phyloP scores from a whole-genome alignment of 805 yeast genomes.

The Suhomyces kilbournensis region DNA sequence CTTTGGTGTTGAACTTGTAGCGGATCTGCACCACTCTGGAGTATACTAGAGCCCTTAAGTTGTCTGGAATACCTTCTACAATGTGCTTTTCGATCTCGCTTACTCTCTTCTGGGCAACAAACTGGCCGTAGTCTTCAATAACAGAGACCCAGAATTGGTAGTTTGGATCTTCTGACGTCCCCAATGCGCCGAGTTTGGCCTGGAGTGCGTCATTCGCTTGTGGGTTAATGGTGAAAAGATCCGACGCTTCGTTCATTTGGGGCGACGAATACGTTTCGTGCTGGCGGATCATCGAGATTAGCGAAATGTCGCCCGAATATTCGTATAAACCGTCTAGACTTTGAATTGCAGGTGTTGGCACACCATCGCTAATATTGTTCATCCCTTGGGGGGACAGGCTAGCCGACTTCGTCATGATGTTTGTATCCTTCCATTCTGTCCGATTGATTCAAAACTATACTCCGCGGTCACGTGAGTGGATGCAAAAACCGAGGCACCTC shows the following conservation, averaged over 20 bases:
- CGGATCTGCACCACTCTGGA: conserved; percentile 30
- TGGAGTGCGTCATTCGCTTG: conserved; percentile 1
- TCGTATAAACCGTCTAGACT: background rate
- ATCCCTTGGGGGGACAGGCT: background rate
- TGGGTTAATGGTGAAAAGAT: conserved; percentile 16
- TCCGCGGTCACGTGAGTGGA: background rate
- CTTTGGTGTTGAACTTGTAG: conserved; percentile 25
- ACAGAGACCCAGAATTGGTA: conserved; percentile 18
- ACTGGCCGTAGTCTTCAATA: conserved; percentile 14
- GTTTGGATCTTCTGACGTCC: conserved; percentile 3
- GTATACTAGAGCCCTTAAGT: conserved; percentile 30
- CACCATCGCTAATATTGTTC: background rate
- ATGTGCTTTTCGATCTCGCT: conserved; percentile 22
- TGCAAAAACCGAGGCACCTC: too few species aligned
- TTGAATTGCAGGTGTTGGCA: background rate
- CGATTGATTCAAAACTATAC: background rate
- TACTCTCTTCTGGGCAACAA: conserved; percentile 5
- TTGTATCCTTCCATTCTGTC: background rate
- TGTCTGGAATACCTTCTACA: conserved; percentile 28
- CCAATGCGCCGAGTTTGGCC: background rate
- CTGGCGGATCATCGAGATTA: conserved; percentile 23
- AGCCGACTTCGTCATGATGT: background rate
- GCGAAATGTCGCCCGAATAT: conserved; percentile 18
- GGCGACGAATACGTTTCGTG: conserved; percentile 23
- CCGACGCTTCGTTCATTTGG: conserved; percentile 25